phyloP scores from a whole-genome alignment of 2,329 filamentous ascomycete genomes.

The Harringtonia aguacate region DNA sequence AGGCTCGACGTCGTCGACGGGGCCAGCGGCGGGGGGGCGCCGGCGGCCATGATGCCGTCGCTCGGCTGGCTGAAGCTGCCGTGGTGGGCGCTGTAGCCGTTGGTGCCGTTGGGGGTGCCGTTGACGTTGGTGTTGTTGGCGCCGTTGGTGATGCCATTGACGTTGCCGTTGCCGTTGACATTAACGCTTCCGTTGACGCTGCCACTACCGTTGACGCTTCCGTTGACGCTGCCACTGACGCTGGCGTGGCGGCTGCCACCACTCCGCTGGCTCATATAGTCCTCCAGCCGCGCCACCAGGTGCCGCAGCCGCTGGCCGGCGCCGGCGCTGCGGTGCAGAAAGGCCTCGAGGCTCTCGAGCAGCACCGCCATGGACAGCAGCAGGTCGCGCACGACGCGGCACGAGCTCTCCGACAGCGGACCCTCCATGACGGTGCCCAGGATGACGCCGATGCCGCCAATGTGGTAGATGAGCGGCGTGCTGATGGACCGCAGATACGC shows the following conservation, averaged over 20 bases:
- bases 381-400: constrained; percentile 16
- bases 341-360: constrained; percentile 14
- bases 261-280: background rate
- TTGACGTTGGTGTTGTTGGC: too few relatives aligned
- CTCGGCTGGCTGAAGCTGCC: too few relatives aligned
- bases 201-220: too few relatives aligned
- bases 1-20: too few relatives aligned
- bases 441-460: constrained; percentile 23
- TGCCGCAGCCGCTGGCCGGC: constrained; percentile 8
- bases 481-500: constrained; percentile 20
- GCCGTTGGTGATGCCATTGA: too few relatives aligned
- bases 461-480: constrained; percentile 21
- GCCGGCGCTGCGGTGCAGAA: constrained; percentile 8
- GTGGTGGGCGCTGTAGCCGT: too few relatives aligned
- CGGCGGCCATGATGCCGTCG: too few relatives aligned
- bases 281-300: constrained; percentile 9
- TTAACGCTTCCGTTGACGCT: too few relatives aligned
- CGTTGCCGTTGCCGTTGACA: too few relatives aligned
- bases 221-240: background rate
- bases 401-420: constrained; percentile 18
- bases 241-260: background rate
- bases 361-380: constrained; percentile 21
- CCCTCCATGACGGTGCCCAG: constrained; percentile 22
- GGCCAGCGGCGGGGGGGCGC: too few relatives aligned
- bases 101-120: too few relatives aligned